Evolutionary conservation across 129 eudicot genomes (phyloP), one percentile per base, ranked within the genome.

Genomic region (Deinandra increscens): DNA sequence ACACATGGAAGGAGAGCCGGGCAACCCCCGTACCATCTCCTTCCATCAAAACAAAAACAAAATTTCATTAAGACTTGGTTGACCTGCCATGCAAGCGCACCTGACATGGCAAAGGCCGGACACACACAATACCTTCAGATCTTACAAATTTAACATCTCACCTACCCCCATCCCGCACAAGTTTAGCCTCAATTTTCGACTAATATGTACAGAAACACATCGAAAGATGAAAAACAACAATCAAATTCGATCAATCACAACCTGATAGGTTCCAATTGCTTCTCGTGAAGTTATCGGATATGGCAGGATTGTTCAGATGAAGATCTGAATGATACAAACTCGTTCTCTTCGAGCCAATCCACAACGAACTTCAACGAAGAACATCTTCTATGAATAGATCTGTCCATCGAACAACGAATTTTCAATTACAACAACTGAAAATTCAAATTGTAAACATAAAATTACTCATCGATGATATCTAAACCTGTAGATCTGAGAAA

Each of bases 11-110:
- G 85, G 82, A 83, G 87, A 87, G 86, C 85, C 96, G 83, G 84
- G 87, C 84, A 84, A 33, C 78, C 50, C 83, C 91, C 85, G 90
- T 85, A 73, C 97, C 94, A 71, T 74, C 96, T 80, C 97, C 94
- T 82, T 77, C 75, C 83, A 39, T 37, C 69, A 63, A 84, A 76
- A 71, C 82, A 63, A 84, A 85, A 84, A 71, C 9, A 23, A 17
- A 12, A 0, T 31, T 80, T 78, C 81, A 78, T 82, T 84, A 73
- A 65, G 50, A 34, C 45, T n/a, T n/a, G 61, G 9, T 78, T 75
- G 92, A 78, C 97, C 97, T 91, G 97, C 97, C 96, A 91, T 74
- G 88, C 92, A 81, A 91, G 97, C 97, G 90, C 97, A 91, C 97
- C 97, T 84, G 82, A 51, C 91, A 88, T 88, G 93, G 96, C 97